Evolutionary conservation across 441 rosid species (phyloP), one percentile per base, ranked within the genome.

Genomic region (Viola pubescens): DNA sequence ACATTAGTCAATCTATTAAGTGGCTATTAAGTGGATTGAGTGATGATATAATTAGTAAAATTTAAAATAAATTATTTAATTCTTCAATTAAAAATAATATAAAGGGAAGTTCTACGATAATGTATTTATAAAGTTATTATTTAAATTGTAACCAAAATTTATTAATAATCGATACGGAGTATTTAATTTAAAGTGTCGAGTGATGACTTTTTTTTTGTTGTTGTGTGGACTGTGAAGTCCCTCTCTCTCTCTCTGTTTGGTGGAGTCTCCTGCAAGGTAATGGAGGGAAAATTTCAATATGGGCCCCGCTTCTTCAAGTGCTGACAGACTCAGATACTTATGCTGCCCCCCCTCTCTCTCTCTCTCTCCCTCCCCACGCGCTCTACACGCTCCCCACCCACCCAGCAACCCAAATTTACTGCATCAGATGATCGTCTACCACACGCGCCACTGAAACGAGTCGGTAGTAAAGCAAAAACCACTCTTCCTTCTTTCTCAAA

Each of bases 271-370:
- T 40, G 58, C 60, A 48, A 37, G 57, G 42, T n/a, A 55, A 70
- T 44, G 60, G 65, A 54, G 70, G 59, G 56, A 16, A 66, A 57
- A 43, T 37, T 51, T 4, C 48, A 11, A 14, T 19, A 37, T 50
- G 73, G 80, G 83, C 43, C 84, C 83, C 83, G 26, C 75, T 55
- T 6, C 71, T 62, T 19, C 65, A 48, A 75, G 73, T 59, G 75
- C 69, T 63, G 69, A 52, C 72, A 65, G 81, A 61, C 34, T 26
- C 34, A 2, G 2, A 26, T 26, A 26, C 34, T 26, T 26, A 26
- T 26, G 34, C 34, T 26, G 34, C 34, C 34, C 34, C 62, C 52
- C 14, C 55, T 37, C 10, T 12, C 38, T 5, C 34, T 26, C 7
- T 41, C 74, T 63, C 52, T 14, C 58, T 37, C 10, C 14, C 38